Percentiles rank a stretch among this genome's conserved stretches.
Evolutionary conservation across 139 green algal genomes (phyloP).

Genomic region (Asterochloris erici): DNA sequence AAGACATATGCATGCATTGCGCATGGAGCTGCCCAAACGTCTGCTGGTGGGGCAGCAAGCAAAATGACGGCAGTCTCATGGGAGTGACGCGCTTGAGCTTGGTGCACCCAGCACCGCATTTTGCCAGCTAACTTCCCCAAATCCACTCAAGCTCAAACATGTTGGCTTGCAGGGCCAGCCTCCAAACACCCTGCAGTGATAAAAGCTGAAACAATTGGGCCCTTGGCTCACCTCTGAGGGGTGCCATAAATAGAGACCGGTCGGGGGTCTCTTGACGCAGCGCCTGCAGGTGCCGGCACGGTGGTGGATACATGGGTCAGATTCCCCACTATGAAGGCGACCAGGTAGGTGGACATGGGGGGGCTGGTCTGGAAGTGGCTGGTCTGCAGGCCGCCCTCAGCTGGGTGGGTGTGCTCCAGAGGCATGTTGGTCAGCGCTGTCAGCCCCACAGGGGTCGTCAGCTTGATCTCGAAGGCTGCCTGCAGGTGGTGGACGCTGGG

Average conservation of each 20-base stretch:
- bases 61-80: no score
- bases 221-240: conserved; percentile 35
- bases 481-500: conserved; percentile 26
- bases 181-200: no score
- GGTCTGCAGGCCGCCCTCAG: conserved; percentile 7
- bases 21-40: no score
- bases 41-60: no score
- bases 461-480: conserved; percentile 50
- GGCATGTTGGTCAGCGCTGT: conserved; percentile 79
- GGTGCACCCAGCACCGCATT: no score
- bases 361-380: conserved; percentile 54
- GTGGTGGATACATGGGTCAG: conserved; percentile 37
- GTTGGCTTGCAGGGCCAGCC: no score
- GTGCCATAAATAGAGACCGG: conserved; percentile 63
- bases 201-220: neutral
- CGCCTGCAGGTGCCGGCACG: neutral
- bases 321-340: conserved; percentile 70
- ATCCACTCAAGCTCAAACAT: no score
- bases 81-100: no score
- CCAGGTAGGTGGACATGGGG: conserved; percentile 84
- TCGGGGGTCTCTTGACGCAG: neutral
- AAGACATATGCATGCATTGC: no score
- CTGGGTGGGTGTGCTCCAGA: neutral
- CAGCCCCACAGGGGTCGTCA: conserved; percentile 33
- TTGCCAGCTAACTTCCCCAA: no score